A percentile compares a stretch with the other conserved stretches of the same genome.
Conservation (phyloP, 176 grass and related monocot genomes). For the Lolium rigidum region DNA sequence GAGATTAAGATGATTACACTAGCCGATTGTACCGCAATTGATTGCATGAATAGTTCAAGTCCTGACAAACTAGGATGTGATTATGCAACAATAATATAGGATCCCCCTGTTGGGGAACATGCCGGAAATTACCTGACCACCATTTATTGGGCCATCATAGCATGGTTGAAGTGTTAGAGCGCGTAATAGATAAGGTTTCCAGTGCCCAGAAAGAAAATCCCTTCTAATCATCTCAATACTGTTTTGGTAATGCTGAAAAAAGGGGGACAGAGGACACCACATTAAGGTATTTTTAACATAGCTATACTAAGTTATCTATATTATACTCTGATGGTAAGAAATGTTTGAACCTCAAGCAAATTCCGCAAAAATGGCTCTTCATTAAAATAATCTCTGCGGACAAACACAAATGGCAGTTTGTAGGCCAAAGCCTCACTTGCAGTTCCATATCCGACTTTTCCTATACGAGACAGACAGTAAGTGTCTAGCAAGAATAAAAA, state of each 20-base stretch:
- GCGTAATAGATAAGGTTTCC: conserved; percentile 85
- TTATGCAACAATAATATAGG: conserved; percentile 22
- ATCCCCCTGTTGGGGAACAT: not conserved
- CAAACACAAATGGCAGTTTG: conserved; percentile 95
- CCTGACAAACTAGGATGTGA: not conserved
- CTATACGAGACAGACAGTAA: conserved; percentile 47
- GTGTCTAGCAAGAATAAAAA: conserved; percentile 1
- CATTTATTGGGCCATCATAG: conserved; percentile 80
- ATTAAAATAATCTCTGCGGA: conserved; percentile 96
- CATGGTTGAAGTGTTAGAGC: conserved; percentile 89
- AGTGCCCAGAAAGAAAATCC: conserved; percentile 91
- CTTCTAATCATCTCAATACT: conserved; percentile 98
- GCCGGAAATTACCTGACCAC: conserved; percentile 69
- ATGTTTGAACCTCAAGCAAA: conserved; percentile 89
- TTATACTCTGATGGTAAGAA: conserved; percentile 19
- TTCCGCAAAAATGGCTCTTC: conserved; percentile 97
- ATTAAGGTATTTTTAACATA: conserved; percentile 35
- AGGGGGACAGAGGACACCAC: not conserved
- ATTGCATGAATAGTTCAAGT: conserved; percentile 12
- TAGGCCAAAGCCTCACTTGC: conserved; percentile 97
- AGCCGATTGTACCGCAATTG: not conserved
- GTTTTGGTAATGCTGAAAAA: conserved; percentile 72
- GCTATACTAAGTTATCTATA: not conserved
- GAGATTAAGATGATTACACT: not conserved
- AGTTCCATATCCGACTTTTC: conserved; percentile 98